These are phyloP conservation scores for Didymella pomorum DNA, from an alignment of 2,329 filamentous ascomycete genomes.

Conservation along the genomic window DNA sequence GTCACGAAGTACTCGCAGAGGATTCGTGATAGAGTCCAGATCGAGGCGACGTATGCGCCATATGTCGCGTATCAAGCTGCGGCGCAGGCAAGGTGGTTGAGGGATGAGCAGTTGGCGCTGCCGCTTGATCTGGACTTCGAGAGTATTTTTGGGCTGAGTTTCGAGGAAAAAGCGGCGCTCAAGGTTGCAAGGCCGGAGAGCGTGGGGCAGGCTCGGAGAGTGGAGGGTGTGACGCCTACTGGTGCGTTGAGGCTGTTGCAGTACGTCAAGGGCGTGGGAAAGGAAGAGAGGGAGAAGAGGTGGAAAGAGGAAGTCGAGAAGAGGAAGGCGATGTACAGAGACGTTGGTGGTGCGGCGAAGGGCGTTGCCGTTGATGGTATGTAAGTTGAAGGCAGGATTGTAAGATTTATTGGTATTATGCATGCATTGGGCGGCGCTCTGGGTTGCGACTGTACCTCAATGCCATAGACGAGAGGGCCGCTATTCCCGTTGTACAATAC, in stretches of 20 bases:
- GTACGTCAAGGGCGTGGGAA: constrained; percentile 62
- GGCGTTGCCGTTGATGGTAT: constrained; percentile 4
- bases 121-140: constrained; percentile 81
- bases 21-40: constrained; percentile 74
- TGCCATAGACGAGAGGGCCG: not conserved
- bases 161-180: constrained; percentile 78
- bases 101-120: constrained; percentile 78
- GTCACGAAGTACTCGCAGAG: constrained; percentile 63
- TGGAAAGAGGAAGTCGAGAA: constrained; percentile 41
- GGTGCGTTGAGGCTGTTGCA: constrained; percentile 65
- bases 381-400: not conserved
- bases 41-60: constrained; percentile 86
- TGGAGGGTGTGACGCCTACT: constrained; percentile 75
- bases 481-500: too few species aligned
- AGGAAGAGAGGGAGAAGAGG: constrained; percentile 40
- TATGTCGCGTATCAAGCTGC: constrained; percentile 78
- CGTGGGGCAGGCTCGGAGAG: constrained; percentile 83
- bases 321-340: constrained; percentile 42
- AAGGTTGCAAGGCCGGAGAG: constrained; percentile 78
- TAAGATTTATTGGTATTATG: not conserved
- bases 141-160: constrained; percentile 74
- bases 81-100: constrained; percentile 71
- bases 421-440: constrained; percentile 7
- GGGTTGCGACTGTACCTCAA: not conserved
- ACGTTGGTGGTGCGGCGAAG: not conserved